A percentile compares a stretch with the other conserved stretches of the same genome.
Conservation (phyloP, 208 protist genomes). For the Novymonas esmeraldas region DNA sequence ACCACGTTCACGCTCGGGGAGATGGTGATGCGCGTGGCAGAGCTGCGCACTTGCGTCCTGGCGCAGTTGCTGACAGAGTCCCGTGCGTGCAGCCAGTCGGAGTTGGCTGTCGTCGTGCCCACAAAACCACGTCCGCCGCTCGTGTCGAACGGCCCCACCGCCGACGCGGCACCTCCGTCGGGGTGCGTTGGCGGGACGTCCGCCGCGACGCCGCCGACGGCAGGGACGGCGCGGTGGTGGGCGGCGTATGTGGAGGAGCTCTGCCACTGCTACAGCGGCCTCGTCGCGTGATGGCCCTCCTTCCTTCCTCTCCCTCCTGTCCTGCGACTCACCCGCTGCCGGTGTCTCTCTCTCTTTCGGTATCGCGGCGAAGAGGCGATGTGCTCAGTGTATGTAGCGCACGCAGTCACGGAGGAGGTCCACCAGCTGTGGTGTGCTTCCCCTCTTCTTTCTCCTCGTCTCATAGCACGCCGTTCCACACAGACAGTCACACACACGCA, state of each 20-base stretch:
- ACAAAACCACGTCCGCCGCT: neutral
- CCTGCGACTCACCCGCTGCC: too few relatives aligned
- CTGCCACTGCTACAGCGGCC: constrained; percentile 19
- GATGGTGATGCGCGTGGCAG: constrained; percentile 17
- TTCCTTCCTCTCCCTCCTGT: neutral
- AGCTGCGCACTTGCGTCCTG: constrained; percentile 32
- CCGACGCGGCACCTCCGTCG: too few relatives aligned
- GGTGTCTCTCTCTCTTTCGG: too few relatives aligned
- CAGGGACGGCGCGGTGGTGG: constrained; percentile 31
- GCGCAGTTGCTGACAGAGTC: constrained; percentile 22
- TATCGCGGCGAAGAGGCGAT: too few relatives aligned
- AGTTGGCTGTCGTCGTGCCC: neutral
- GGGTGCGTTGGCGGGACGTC: neutral
- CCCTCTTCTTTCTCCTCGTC: neutral
- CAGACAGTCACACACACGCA: neutral
- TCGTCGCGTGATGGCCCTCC: neutral
- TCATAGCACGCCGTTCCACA: neutral
- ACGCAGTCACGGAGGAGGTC: too few relatives aligned
- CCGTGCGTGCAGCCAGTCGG: neutral
- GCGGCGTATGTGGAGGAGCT: constrained; percentile 23
- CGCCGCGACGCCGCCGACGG: neutral
- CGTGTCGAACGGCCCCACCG: neutral
- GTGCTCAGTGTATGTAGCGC: too few relatives aligned
- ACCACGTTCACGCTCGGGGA: constrained; percentile 15
- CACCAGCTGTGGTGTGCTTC: too few relatives aligned